phyloP scores from a whole-genome alignment of 73 alveolate species.

The Durusdinium trenchii region DNA sequence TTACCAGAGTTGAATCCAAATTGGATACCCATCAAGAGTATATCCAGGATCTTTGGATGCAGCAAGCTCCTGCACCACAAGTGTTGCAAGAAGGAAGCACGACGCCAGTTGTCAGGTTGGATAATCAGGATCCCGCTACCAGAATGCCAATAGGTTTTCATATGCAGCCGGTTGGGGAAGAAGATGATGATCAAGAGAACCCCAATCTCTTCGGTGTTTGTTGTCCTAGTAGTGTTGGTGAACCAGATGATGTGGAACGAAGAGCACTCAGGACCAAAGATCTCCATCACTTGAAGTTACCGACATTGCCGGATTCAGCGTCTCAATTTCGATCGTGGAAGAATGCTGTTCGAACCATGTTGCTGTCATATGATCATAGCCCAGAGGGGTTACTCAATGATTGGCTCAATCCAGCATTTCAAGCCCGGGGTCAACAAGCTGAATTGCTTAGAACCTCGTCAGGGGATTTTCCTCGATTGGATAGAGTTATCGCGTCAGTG shows the following conservation, averaged over 20 bases:
- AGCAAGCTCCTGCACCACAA: not conserved
- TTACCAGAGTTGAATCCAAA: not conserved
- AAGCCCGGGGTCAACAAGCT: not conserved
- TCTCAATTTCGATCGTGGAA: not conserved
- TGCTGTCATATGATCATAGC: not conserved
- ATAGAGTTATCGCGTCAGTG: not conserved
- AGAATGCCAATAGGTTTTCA: too few relatives aligned
- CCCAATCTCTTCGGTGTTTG: too few relatives aligned
- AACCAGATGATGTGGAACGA: not conserved
- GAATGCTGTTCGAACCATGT: not conserved
- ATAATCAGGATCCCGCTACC: not conserved
- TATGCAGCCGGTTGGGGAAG: too few relatives aligned
- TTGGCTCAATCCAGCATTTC: not conserved
- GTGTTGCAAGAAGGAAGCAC: not conserved
- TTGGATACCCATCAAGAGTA: constrained; percentile 7
- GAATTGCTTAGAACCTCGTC: not conserved
- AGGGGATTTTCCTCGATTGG: constrained; percentile 12
- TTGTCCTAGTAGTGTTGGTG: too few relatives aligned
- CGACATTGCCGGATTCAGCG: not conserved
- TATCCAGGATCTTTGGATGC: not conserved
- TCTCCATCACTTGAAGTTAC: not conserved
- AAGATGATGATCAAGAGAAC: not conserved
- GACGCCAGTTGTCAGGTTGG: not conserved
- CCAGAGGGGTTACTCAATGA: not conserved
- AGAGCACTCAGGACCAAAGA: not conserved